phyloP scores from a whole-genome alignment of 371 early-diverging fungal species.

The Zancudomyces culisetae region DNA sequence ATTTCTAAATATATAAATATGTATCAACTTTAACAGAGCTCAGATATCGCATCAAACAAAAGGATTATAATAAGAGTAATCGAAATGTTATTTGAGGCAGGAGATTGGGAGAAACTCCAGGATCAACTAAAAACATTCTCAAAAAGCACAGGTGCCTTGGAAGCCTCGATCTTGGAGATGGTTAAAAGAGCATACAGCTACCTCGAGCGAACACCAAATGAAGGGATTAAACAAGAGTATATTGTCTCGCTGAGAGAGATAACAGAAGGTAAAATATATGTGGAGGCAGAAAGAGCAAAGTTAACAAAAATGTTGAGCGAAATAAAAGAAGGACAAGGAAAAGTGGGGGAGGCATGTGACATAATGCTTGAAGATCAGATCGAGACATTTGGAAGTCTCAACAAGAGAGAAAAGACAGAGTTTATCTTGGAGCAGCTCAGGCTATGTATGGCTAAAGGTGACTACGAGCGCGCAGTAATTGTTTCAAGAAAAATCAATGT shows the following conservation, averaged over 20 bases:
- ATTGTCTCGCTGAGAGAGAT: slow-evolving; percentile 86
- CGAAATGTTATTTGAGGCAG: slow-evolving; percentile 43
- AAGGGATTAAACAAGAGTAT: slow-evolving; percentile 65
- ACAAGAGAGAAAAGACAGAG: slow-evolving; percentile 91
- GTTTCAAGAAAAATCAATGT: slow-evolving; percentile 85
- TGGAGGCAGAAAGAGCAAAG: slow-evolving; percentile 93
- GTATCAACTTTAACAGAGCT: background rate
- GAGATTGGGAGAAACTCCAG: slow-evolving; percentile 74
- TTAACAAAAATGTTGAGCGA: slow-evolving; percentile 71
- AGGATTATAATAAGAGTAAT: slow-evolving; percentile 67
- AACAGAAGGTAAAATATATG: slow-evolving; percentile 97
- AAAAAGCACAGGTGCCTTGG: slow-evolving; percentile 90
- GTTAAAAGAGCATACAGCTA: slow-evolving; percentile 81
- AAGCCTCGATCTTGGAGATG: slow-evolving; percentile 86
- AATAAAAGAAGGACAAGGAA: slow-evolving; percentile 80
- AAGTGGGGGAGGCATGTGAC: slow-evolving; percentile 76
- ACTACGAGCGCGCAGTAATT: slow-evolving; percentile 79
- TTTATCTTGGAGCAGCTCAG: slow-evolving; percentile 97
- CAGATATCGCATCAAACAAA: slow-evolving; percentile 45
- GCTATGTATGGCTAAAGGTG: slow-evolving; percentile 73
- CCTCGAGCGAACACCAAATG: slow-evolving; percentile 61
- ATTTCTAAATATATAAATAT: too few species aligned
- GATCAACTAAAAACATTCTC: slow-evolving; percentile 74
- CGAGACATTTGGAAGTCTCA: slow-evolving; percentile 97
- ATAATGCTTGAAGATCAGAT: slow-evolving; percentile 93